Percentiles rank a stretch among this genome's conserved stretches.
These are phyloP conservation scores for Inonotus obliquus DNA, from an alignment of 1,284 basidiomycete species.

Conservation along the genomic window DNA sequence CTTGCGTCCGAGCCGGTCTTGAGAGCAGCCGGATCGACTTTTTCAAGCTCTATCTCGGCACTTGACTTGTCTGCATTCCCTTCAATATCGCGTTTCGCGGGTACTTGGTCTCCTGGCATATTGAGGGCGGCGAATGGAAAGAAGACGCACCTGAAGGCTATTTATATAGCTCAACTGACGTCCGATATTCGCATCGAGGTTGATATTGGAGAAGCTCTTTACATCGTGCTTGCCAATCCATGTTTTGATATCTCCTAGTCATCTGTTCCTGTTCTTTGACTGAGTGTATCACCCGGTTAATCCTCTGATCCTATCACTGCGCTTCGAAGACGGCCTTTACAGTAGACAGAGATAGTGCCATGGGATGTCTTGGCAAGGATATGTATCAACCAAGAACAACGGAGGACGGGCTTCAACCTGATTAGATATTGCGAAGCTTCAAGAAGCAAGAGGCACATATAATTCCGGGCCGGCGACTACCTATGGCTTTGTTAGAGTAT, in stretches of 20 bases:
- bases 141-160: too few relatives aligned
- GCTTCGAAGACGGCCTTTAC: too few relatives aligned
- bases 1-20: slow-evolving; percentile 23
- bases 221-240: too few relatives aligned
- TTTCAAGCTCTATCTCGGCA: neutral
- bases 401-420: neutral
- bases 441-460: neutral
- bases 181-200: too few relatives aligned
- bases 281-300: neutral
- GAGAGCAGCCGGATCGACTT: neutral
- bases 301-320: neutral
- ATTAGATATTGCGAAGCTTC: neutral
- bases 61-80: neutral
- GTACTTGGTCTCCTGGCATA: neutral
- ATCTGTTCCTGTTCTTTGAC: neutral
- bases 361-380: neutral
- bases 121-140: neutral
- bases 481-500: neutral
- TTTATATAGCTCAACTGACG: too few relatives aligned
- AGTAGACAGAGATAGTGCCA: neutral
- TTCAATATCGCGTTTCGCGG: neutral
- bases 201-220: too few relatives aligned
- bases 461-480: neutral
- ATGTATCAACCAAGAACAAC: neutral
- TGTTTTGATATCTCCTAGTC: neutral